Conservation (phyloP, 75 land plant genomes). For the Cryptomeria japonica region DNA sequence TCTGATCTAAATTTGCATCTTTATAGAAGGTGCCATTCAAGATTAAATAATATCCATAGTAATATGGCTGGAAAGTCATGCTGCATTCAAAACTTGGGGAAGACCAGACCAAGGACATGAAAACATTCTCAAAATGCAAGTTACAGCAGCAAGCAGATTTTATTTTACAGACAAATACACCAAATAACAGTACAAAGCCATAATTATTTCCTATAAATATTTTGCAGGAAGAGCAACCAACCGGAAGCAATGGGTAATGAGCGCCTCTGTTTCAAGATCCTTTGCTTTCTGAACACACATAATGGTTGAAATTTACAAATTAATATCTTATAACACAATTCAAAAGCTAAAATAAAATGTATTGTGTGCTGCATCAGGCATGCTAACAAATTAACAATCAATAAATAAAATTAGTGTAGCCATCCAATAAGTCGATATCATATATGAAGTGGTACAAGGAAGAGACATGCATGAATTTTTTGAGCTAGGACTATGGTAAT, state of each 20-base stretch:
- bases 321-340: neutral
- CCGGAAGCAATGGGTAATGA: constrained; percentile 86
- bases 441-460: neutral
- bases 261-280: constrained; percentile 57
- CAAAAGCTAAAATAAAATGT: neutral
- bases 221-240: constrained; percentile 14
- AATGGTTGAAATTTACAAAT: neutral
- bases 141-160: neutral
- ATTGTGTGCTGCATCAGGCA: neutral
- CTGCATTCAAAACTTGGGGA: neutral
- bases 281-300: constrained; percentile 43
- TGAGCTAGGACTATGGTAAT: neutral
- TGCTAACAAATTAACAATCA: neutral
- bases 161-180: neutral
- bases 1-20: neutral
- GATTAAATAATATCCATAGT: neutral
- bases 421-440: neutral
- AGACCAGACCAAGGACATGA: neutral
- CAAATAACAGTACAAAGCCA: neutral
- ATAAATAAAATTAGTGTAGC: neutral
- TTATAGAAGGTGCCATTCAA: neutral
- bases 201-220: neutral
- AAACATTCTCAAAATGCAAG: neutral
- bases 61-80: neutral
- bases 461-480: too few species aligned